Evolutionary conservation across 164 flowering plant genomes (phyloP).

Genomic region (Vitis vinifera): DNA sequence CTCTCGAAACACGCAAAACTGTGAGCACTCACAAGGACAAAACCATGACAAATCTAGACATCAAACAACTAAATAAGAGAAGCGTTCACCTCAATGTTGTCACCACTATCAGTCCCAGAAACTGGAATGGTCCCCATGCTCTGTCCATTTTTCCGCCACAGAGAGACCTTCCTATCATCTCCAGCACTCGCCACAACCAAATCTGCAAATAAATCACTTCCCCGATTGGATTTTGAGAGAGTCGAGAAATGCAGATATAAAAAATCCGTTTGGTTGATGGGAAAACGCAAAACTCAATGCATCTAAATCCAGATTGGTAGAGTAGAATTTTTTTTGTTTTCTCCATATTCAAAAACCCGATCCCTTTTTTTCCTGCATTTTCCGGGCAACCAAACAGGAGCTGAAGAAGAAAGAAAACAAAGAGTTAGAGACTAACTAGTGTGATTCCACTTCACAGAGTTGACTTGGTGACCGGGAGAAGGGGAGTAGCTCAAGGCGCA

Average conservation of each 20-base stretch:
- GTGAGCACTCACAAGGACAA: not conserved
- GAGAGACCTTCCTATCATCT: slow-evolving; percentile 76
- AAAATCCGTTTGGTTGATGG: not conserved
- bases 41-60: not conserved
- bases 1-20: no score
- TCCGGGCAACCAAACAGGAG: not conserved
- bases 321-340: no score
- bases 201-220: slow-evolving; percentile 46
- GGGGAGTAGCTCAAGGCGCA: slow-evolving; percentile 80
- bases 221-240: not conserved
- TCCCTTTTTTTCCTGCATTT: no score
- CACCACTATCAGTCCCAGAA: slow-evolving; percentile 64
- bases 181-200: slow-evolving; percentile 98
- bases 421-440: slow-evolving; percentile 59
- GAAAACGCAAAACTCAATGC: not conserved
- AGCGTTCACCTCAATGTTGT: slow-evolving; percentile 63
- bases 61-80: not conserved
- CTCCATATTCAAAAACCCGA: no score
- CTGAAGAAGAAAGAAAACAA: not conserved
- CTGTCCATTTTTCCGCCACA: slow-evolving; percentile 90
- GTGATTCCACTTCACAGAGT: slow-evolving; percentile 98
- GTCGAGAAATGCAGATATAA: not conserved
- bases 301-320: no score
- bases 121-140: slow-evolving; percentile 80
- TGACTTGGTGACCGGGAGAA: slow-evolving; percentile 70